Conservation (phyloP, 306 rosid genomes). For the Gillenia trifoliata region DNA sequence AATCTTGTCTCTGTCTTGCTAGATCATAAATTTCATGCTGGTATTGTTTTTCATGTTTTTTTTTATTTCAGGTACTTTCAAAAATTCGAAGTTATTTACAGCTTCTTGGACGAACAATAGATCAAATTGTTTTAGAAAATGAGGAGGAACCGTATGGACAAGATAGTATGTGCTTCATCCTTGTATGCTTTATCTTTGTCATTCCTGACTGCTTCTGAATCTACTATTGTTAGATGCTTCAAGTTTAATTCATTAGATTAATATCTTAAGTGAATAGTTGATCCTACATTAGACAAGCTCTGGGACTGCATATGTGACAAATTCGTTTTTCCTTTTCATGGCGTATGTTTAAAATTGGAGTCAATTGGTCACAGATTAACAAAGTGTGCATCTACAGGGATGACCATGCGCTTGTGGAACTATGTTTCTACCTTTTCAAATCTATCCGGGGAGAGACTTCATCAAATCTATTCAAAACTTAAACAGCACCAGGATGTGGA, state of each 20-base stretch:
- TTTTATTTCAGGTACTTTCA: slow-evolving; percentile 63
- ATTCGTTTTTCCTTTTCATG: not conserved
- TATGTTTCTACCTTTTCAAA: slow-evolving; percentile 94
- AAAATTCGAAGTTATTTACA: slow-evolving; percentile 87
- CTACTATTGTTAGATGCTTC: not conserved
- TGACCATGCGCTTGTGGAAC: slow-evolving; percentile 93
- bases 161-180: slow-evolving; percentile 65
- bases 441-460: slow-evolving; percentile 93
- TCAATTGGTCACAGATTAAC: not conserved
- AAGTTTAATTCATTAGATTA: not conserved
- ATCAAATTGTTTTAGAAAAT: slow-evolving; percentile 73
- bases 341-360: not conserved
- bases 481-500: slow-evolving; percentile 72
- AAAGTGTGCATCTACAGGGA: slow-evolving; percentile 53
- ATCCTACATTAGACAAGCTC: not conserved
- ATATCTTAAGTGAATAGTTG: not conserved
- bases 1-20: not conserved
- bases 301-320: not conserved
- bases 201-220: not conserved
- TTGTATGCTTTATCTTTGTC: not conserved
- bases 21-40: not conserved
- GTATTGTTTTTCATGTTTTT: not conserved
- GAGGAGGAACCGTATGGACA: slow-evolving; percentile 82
- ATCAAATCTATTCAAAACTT: slow-evolving; percentile 86
- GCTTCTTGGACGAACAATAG: slow-evolving; percentile 94